phyloP scores from a whole-genome alignment of 2,329 filamentous ascomycete genomes.

The Zymoseptoria tritici region DNA sequence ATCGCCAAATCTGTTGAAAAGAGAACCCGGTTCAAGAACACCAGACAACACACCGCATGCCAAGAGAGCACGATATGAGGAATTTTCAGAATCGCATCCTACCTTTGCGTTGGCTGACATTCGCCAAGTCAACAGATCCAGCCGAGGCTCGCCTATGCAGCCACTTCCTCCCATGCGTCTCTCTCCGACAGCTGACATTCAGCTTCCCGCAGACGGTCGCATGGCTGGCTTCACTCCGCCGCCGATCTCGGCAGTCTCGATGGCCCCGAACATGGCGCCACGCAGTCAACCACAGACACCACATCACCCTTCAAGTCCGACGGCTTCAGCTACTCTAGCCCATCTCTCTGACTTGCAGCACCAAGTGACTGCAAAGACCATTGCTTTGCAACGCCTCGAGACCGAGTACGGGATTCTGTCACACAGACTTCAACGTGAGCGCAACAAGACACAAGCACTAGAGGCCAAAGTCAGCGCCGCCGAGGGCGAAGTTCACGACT shows the following conservation, averaged over 20 bases:
- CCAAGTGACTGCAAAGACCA: slow-evolving; percentile 47
- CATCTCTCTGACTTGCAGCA: slow-evolving; percentile 47
- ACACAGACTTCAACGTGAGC: slow-evolving; percentile 45
- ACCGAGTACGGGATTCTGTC: slow-evolving; percentile 48
- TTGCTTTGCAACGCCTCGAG: slow-evolving; percentile 47
- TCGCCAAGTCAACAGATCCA: not conserved
- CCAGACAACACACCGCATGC: not conserved
- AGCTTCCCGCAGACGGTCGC: not conserved
- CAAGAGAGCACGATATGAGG: not conserved
- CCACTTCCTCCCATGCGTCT: not conserved
- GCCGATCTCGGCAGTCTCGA: not conserved
- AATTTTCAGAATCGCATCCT: not conserved
- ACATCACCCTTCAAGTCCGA: not conserved
- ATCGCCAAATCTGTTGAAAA: not conserved
- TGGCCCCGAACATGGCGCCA: not conserved
- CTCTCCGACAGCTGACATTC: not conserved
- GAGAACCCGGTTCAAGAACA: not conserved
- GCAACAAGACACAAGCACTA: slow-evolving; percentile 43
- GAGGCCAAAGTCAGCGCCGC: slow-evolving; percentile 45
- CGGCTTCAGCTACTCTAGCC: slow-evolving; percentile 23
- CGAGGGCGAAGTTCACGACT: slow-evolving; percentile 45
- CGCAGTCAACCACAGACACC: not conserved
- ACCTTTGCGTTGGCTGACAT: not conserved
- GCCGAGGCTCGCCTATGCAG: not conserved
- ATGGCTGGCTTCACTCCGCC: not conserved